Percentiles rank a stretch among this genome's conserved stretches.
phyloP scores from a whole-genome alignment of 495 filamentous ascomycete genomes.

The Penicillium mononematosum region DNA sequence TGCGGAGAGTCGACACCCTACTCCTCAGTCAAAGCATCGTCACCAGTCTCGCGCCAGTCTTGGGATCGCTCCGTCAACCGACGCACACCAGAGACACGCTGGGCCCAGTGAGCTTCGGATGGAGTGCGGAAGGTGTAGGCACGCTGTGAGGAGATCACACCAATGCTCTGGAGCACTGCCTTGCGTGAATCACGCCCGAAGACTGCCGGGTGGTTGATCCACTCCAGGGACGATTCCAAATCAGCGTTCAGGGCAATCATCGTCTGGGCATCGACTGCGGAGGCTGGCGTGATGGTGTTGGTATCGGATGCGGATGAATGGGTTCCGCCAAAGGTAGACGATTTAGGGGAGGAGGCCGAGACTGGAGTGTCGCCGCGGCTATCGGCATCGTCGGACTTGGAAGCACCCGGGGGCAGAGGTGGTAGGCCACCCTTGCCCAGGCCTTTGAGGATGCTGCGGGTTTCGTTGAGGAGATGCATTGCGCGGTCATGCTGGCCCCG shows the following conservation, averaged over 20 bases:
- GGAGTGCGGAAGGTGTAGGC: slow-evolving; percentile 91
- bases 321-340: slow-evolving; percentile 45
- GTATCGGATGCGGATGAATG: slow-evolving; percentile 47
- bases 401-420: slow-evolving; percentile 66
- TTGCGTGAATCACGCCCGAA: slow-evolving; percentile 95
- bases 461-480: slow-evolving; percentile 87
- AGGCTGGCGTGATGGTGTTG: slow-evolving; percentile 61
- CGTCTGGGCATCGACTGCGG: slow-evolving; percentile 72
- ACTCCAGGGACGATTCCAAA: slow-evolving; percentile 90
- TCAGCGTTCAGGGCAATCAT: slow-evolving; percentile 88
- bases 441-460: slow-evolving; percentile 90
- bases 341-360: slow-evolving; percentile 38
- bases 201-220: slow-evolving; percentile 96
- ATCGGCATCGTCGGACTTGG: slow-evolving; percentile 40
- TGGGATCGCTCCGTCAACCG: slow-evolving; percentile 72
- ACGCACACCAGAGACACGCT: slow-evolving; percentile 73
- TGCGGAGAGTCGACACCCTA: slow-evolving; percentile 13
- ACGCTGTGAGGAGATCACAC: slow-evolving; percentile 90
- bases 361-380: slow-evolving; percentile 38
- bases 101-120: slow-evolving; percentile 81
- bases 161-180: slow-evolving; percentile 93
- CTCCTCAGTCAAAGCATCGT: slow-evolving; percentile 84
- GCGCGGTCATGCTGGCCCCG: slow-evolving; percentile 91
- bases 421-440: slow-evolving; percentile 93
- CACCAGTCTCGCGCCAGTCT: slow-evolving; percentile 83